Base-by-base conservation (phyloP, 768 basidiomycete genomes). In the Baorangia bicolor region DNA sequence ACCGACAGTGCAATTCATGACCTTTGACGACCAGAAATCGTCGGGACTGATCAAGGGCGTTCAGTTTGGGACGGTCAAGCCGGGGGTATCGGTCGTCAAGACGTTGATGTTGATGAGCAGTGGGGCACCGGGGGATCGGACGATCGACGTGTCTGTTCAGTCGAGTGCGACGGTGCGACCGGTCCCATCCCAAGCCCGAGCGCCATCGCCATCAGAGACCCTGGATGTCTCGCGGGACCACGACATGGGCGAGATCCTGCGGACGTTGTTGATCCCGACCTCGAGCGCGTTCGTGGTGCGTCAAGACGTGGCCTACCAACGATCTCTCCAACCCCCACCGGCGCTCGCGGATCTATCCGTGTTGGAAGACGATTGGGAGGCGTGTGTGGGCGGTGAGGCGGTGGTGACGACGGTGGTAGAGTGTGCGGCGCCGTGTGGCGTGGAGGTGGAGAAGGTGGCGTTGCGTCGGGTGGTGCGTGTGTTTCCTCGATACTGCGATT, bases 141-240 rank as follows among this genome's bases (percentile, higher is more conserved):
- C 84, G 41, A 70, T 97, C 51, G 94, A 97, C 65, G 75, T 96
- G 34, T 94, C 92, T 0, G 74, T 95, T 34, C 87, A 86, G 53
- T 87, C 91, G 10, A 76, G 75, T 23, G 66, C 79, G 25, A 51
- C 44, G 8, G 35, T 38, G 27, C 39, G 13, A 8, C 16, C 20
- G 5, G 20, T 3, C 7, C 31, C 61, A 1, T 47, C 62, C 51
- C 35, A 37, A 57, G 5, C 49, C 18, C 38, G 54, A 13, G 39
- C 43, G 2, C n/a, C 49, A 30, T 61, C 58, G 2, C 39, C 51
- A 6, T 56, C 63, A 1, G 51, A 54, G 12, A 34, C 54, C 11
- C 21, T 50, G 14, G 55, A 52, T 5, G 40, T 31, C 56, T 14
- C 35, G 23, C 43, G 38, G 33, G 56, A 75, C 69, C 61, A 73